Base-by-base conservation (phyloP, 2,329 filamentous ascomycete species). In the Stagonosporopsis chrysanthemi region DNA sequence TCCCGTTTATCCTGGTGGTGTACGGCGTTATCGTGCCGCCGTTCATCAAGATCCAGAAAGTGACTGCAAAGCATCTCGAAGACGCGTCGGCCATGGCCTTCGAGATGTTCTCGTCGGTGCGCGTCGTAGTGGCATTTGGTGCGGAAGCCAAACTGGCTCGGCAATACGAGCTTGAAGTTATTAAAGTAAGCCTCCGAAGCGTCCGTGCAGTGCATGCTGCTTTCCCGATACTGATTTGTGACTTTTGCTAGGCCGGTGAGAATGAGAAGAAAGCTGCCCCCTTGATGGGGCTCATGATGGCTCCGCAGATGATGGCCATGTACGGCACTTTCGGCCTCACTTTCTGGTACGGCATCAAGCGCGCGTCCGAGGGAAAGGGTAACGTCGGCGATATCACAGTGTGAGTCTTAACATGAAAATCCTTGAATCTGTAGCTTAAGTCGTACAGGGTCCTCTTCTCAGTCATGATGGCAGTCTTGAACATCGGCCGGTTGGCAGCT, bases 301-400 rank as follows among this genome's bases (percentile, higher is more conserved):
- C 69, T 5, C 75, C 75, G 2, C 61, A 64, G 6, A 71, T 77
- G 66, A 61, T 75, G 44, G 67, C 68, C 0, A 73, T 72, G 65
- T 78, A 75, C 47, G 75, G 69, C 0, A 75, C 68, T 0, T 77
- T 77, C 48, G 75, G 69, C 2, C 65, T 78, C 14, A 68, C 75
- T 0, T 78, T 78, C 38, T 78, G 75, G 74, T 77, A 74, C 51
- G 76, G 75, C 2, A 72, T 77, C 52, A 68, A 71, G 40, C 72
- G 74, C 47, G 75, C 70, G 26, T 65, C 57, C 12, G 65, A 70
- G 26, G 74, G 75, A 1, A 61, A 74, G 12, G 48, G 59, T 4
- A 58, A 71, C 46, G 62, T 77, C n/a, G 70, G 71, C 6, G 56
- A 63, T 11, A 75, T 78, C 31, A 66, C 70, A n/a, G 68, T 77